These are phyloP conservation scores for Talaromyces ruber DNA, from an alignment of 495 filamentous ascomycete species.

Conservation along the genomic window DNA sequence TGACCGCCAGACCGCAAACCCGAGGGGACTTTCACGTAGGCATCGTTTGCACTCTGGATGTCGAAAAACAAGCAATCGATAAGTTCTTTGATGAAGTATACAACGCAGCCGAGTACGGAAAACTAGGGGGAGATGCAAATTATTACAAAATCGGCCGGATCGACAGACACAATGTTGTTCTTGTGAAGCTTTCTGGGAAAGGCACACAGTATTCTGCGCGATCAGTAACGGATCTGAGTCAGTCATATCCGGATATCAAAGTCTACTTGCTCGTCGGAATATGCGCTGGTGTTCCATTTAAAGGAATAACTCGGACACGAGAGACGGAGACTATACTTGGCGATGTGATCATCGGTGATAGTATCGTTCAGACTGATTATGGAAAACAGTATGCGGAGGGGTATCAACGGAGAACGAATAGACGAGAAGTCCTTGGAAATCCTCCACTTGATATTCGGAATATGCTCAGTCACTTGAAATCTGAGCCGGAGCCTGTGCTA, in stretches of 20 bases:
- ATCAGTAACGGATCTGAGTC: constrained; percentile 2
- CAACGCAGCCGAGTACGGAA: constrained; percentile 9
- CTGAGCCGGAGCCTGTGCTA: neutral
- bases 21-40: constrained; percentile 16
- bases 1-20: neutral
- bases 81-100: constrained; percentile 13
- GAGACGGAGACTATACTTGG: constrained; percentile 24
- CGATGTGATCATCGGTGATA: constrained; percentile 33
- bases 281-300: constrained; percentile 17
- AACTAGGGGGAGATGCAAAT: constrained; percentile 14
- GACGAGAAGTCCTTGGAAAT: constrained; percentile 15
- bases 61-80: constrained; percentile 18
- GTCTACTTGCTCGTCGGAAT: constrained; percentile 15
- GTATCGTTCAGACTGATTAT: constrained; percentile 23
- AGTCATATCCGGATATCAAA: constrained; percentile 6
- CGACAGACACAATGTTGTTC: constrained; percentile 17
- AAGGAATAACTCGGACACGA: neutral
- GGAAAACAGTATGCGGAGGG: constrained; percentile 18
- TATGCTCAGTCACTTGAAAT: constrained; percentile 10
- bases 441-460: constrained; percentile 19
- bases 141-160: constrained; percentile 18
- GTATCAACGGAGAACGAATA: constrained; percentile 13
- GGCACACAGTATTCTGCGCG: constrained; percentile 11
- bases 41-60: constrained; percentile 19
- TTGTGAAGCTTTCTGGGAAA: constrained; percentile 13